Conservation (phyloP, 2,329 filamentous ascomycete genomes). For the Dactylellina cionopaga region DNA sequence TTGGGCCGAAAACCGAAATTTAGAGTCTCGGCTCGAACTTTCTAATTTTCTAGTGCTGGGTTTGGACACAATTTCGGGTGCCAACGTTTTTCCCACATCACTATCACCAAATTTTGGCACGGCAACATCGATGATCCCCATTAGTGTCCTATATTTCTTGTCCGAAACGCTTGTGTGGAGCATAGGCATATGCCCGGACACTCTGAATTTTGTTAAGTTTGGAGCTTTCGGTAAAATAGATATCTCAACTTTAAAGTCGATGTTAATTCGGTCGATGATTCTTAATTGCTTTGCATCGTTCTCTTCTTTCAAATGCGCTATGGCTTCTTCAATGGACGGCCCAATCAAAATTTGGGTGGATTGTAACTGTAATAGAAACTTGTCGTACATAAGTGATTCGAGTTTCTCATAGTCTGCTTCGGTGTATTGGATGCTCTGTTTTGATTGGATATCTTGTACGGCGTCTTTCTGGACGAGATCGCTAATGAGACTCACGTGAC, state of each 20-base stretch:
- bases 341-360: slow-evolving; percentile 96
- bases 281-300: slow-evolving; percentile 79
- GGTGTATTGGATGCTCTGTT: slow-evolving; percentile 85
- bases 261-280: slow-evolving; percentile 95
- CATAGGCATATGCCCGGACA: slow-evolving; percentile 90
- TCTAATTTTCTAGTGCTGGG: slow-evolving; percentile 7
- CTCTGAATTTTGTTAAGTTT: slow-evolving; percentile 87
- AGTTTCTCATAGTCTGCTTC: slow-evolving; percentile 88
- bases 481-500: slow-evolving; percentile 93
- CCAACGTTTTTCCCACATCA: slow-evolving; percentile 57
- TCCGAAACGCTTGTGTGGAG: slow-evolving; percentile 93
- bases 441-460: slow-evolving; percentile 86
- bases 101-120: slow-evolving; percentile 80
- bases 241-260: slow-evolving; percentile 94
- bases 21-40: slow-evolving; percentile 62
- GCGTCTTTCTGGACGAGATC: slow-evolving; percentile 93
- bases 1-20: slow-evolving; percentile 77
- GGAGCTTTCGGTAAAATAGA: slow-evolving; percentile 97
- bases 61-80: neutral
- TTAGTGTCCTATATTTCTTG: slow-evolving; percentile 93
- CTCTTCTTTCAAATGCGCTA: slow-evolving; percentile 73
- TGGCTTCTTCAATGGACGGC: slow-evolving; percentile 89
- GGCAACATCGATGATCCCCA: slow-evolving; percentile 94
- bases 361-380: slow-evolving; percentile 89
- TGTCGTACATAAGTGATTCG: slow-evolving; percentile 96